Percentiles rank a stretch among this genome's conserved stretches.
Conservation (phyloP, 768 basidiomycete genomes). For the Lactarius akahatsu region DNA sequence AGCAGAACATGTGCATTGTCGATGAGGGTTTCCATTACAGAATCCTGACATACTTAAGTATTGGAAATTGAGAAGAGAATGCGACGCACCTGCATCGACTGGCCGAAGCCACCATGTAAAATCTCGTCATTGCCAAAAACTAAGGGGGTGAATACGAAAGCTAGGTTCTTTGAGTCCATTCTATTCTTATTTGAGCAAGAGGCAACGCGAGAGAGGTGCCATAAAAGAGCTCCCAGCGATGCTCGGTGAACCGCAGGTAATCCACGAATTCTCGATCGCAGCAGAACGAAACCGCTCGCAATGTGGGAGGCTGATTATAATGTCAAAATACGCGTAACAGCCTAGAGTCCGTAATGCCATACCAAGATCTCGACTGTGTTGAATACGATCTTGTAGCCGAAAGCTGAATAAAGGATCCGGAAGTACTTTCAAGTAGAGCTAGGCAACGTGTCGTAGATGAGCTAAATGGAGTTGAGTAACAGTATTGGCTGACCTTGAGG, state of each 20-base stretch:
- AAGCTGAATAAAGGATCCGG: slow-evolving; percentile 91
- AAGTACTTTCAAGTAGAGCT: slow-evolving; percentile 81
- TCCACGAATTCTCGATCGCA: slow-evolving; percentile 81
- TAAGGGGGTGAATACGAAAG: slow-evolving; percentile 84
- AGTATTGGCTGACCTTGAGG: slow-evolving; percentile 59
- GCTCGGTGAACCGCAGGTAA: slow-evolving; percentile 82
- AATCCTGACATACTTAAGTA: slow-evolving; percentile 44
- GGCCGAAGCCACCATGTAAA: slow-evolving; percentile 75
- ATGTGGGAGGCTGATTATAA: slow-evolving; percentile 62
- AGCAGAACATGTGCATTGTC: slow-evolving; percentile 65
- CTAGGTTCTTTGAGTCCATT: slow-evolving; percentile 92
- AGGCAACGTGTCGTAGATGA: not conserved
- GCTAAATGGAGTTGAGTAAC: not conserved
- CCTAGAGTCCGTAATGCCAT: slow-evolving; percentile 14
- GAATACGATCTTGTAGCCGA: slow-evolving; percentile 73
- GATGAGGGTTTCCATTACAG: slow-evolving; percentile 85
- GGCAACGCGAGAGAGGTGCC: slow-evolving; percentile 77
- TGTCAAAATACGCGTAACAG: not conserved
- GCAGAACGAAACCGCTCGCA: slow-evolving; percentile 62
- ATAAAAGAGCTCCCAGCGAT: slow-evolving; percentile 74
- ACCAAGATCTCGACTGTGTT: slow-evolving; percentile 79
- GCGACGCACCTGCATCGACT: slow-evolving; percentile 63
- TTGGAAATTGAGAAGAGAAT: not conserved
- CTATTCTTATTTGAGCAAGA: slow-evolving; percentile 75
- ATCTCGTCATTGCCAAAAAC: slow-evolving; percentile 92